Percentiles rank a stretch among this genome's conserved stretches.
These are phyloP conservation scores for Penicillium coffeae DNA, from an alignment of 495 filamentous ascomycete genomes.

Conservation along the genomic window DNA sequence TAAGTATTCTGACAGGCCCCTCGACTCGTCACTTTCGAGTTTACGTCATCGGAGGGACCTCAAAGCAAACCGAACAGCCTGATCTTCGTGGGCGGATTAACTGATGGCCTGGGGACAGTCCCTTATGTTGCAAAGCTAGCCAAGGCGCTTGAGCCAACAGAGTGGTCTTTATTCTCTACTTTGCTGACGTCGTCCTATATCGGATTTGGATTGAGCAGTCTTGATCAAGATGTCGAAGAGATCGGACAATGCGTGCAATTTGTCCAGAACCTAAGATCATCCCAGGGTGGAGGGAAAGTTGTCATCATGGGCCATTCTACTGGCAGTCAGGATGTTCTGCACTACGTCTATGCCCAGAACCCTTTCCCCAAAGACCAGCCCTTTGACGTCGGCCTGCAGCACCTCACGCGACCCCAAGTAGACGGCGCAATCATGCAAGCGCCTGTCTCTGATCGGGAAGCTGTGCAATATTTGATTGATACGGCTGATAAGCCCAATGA, in stretches of 20 bases:
- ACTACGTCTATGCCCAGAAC: constrained; percentile 55
- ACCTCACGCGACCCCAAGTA: constrained; percentile 43
- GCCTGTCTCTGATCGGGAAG: constrained; percentile 74
- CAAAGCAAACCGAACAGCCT: constrained; percentile 58
- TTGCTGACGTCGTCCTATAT: constrained; percentile 62
- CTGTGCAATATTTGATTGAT: constrained; percentile 34
- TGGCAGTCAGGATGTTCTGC: constrained; percentile 83
- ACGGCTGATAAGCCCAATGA: constrained; percentile 17
- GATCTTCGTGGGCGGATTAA: constrained; percentile 81
- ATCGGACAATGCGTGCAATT: constrained; percentile 69
- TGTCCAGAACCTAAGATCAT: constrained; percentile 46
- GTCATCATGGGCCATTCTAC: constrained; percentile 86
- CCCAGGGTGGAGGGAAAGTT: constrained; percentile 52
- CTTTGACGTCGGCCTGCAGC: constrained; percentile 21
- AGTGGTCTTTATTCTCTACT: constrained; percentile 60
- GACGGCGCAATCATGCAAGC: constrained; percentile 85
- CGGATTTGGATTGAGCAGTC: constrained; percentile 67
- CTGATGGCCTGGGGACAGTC: constrained; percentile 71
- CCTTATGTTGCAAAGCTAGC: constrained; percentile 56
- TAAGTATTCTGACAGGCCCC: constrained; percentile 34
- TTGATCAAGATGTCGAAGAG: constrained; percentile 70
- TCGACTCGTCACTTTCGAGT: constrained; percentile 58
- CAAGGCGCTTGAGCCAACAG: constrained; percentile 50
- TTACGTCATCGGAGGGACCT: constrained; percentile 26
- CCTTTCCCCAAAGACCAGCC: constrained; percentile 22